Evolutionary conservation across 306 rosid species (phyloP).

Genomic region (Astragalus membranaceus): DNA sequence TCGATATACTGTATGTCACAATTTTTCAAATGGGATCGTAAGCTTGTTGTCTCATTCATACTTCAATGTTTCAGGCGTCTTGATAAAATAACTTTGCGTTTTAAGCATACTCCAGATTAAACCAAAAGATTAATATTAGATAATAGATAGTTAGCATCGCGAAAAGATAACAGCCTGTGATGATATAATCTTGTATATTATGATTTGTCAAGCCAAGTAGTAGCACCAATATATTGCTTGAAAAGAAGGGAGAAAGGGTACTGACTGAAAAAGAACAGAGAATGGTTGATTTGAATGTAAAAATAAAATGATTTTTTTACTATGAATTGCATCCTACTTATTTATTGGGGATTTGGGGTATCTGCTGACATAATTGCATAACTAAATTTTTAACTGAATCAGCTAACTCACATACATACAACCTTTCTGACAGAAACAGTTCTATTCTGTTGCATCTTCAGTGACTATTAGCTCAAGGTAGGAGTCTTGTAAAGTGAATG

Average conservation of each 20-base stretch:
- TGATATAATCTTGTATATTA: constrained; percentile 3
- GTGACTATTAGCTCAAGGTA: neutral
- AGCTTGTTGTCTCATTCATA: neutral
- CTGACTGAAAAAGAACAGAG: neutral
- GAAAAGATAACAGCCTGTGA: neutral
- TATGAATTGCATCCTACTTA: neutral
- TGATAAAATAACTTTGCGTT: neutral
- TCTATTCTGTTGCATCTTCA: neutral
- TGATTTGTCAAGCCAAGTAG: neutral
- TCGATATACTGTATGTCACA: neutral
- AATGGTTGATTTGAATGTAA: neutral
- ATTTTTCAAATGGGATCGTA: neutral
- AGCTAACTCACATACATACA: neutral
- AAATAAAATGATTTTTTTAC: no score
- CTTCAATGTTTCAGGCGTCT: neutral
- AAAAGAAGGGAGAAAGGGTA: neutral
- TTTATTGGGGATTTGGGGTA: neutral
- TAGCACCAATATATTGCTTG: neutral
- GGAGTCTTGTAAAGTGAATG: neutral
- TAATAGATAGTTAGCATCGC: neutral
- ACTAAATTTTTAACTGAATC: neutral
- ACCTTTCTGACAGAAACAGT: neutral
- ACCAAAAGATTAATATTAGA: neutral
- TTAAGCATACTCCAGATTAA: neutral
- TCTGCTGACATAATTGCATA: neutral